phyloP scores from a whole-genome alignment of 768 basidiomycete genomes.

The Mrakia frigida region DNA sequence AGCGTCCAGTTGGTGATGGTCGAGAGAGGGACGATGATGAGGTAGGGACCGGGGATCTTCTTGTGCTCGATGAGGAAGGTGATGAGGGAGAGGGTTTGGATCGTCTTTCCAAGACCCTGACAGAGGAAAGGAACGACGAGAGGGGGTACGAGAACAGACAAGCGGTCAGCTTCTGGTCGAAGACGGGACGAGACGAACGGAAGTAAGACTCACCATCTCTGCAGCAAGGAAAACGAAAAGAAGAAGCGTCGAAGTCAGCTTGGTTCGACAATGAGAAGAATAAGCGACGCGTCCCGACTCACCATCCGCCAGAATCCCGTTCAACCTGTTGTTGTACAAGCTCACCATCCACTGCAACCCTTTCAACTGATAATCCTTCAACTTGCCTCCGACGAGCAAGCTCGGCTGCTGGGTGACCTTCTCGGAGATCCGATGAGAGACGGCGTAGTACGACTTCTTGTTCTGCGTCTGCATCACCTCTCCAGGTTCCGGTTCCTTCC shows the following conservation, averaged over 20 bases:
- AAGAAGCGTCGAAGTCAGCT: not conserved
- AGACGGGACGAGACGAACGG: not conserved
- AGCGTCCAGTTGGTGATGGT: slow-evolving; percentile 97
- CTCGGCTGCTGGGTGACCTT: slow-evolving; percentile 54
- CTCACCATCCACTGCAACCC: slow-evolving; percentile 98
- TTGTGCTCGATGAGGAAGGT: slow-evolving; percentile 89
- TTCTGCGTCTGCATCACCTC: slow-evolving; percentile 61
- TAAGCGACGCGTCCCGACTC: not conserved
- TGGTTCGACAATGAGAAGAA: not conserved
- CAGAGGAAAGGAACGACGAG: slow-evolving; percentile 1
- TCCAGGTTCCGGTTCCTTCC: slow-evolving; percentile 58
- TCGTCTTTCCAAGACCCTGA: slow-evolving; percentile 43
- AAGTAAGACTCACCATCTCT: slow-evolving; percentile 42
- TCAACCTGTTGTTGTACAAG: slow-evolving; percentile 90
- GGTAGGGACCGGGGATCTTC: slow-evolving; percentile 84
- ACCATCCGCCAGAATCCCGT: slow-evolving; percentile 82
- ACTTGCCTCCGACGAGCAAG: slow-evolving; percentile 52
- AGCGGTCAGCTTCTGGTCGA: slow-evolving; percentile 46
- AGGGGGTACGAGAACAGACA: too few species aligned
- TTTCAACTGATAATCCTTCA: slow-evolving; percentile 93
- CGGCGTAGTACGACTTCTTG: slow-evolving; percentile 92
- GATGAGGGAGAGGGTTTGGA: slow-evolving; percentile 56
- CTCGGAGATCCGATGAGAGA: slow-evolving; percentile 88
- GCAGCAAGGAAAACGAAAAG: not conserved
- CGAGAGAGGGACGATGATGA: slow-evolving; percentile 90